These are phyloP conservation scores for Gremmenia infestans DNA, from an alignment of 2,329 filamentous ascomycete genomes.

Conservation along the genomic window DNA sequence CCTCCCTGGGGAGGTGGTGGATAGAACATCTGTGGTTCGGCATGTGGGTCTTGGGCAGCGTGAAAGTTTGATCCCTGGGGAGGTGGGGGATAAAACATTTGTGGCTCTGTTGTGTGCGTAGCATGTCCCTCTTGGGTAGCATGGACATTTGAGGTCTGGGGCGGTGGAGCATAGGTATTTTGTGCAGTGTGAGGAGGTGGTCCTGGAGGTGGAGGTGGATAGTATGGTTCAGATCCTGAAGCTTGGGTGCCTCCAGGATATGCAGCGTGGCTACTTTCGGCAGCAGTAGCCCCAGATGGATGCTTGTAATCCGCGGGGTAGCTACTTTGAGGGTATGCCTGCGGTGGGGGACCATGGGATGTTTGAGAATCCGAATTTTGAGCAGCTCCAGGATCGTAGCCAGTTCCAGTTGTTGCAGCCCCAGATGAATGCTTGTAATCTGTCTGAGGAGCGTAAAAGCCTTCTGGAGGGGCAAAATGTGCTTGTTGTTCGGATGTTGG, in stretches of 20 bases:
- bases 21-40: background rate
- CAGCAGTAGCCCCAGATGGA: background rate
- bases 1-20: background rate
- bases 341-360: too few species aligned
- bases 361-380: too few species aligned
- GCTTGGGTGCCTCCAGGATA: too few species aligned
- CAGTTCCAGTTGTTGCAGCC: background rate
- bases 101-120: background rate
- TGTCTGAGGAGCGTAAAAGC: slow-evolving; percentile 6
- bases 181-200: too few species aligned
- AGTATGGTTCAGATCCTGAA: too few species aligned
- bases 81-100: background rate
- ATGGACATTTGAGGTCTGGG: too few species aligned
- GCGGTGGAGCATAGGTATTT: too few species aligned
- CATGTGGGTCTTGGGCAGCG: background rate
- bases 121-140: too few species aligned
- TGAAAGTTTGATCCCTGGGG: background rate
- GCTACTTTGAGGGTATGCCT: too few species aligned
- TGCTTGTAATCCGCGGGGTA: background rate
- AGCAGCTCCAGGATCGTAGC: too few species aligned
- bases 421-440: background rate
- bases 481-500: slow-evolving; percentile 8
- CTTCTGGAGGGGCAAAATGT: slow-evolving; percentile 7
- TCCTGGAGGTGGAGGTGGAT: too few species aligned
- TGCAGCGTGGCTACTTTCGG: too few species aligned